A percentile compares a stretch with the other conserved stretches of the same genome.
Evolutionary conservation across 2,329 filamentous ascomycete genomes (phyloP).

Genomic region (Verticillium longisporum): DNA sequence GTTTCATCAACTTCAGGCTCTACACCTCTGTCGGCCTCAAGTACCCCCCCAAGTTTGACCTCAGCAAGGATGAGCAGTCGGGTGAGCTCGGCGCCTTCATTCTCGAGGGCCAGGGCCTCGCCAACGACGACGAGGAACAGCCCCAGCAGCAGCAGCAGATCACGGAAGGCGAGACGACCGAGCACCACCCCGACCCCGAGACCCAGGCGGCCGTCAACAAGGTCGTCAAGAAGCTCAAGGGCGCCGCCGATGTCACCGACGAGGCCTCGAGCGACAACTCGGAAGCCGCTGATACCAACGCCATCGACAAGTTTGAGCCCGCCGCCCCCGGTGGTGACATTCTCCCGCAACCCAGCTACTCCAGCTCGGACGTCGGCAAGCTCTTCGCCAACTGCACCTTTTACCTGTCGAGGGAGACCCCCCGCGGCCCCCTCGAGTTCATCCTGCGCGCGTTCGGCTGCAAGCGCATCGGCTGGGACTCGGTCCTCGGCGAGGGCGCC

Average conservation of each 20-base stretch:
- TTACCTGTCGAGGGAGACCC: conserved; percentile 90
- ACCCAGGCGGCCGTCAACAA: conserved; percentile 63
- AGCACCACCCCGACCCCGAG: conserved; percentile 53
- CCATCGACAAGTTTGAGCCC: conserved; percentile 88
- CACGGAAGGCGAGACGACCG: conserved; percentile 34
- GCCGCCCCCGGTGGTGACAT: conserved; percentile 78
- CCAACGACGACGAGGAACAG: conserved; percentile 44
- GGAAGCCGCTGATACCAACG: conserved; percentile 39
- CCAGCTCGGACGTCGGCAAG: conserved; percentile 60
- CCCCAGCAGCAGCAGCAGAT: conserved; percentile 29
- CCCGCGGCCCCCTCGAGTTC: conserved; percentile 84
- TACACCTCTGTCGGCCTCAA: conserved; percentile 89
- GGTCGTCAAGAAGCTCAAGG: conserved; percentile 61
- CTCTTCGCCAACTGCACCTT: conserved; percentile 87
- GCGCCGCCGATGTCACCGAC: conserved; percentile 36
- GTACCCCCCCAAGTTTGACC: conserved; percentile 92
- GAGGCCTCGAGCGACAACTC: conserved; percentile 32
- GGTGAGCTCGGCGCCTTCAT: conserved; percentile 89
- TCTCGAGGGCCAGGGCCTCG: conserved; percentile 66
- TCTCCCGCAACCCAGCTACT: conserved; percentile 68
- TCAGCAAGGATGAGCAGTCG: conserved; percentile 77
- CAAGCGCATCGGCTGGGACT: conserved; percentile 93
- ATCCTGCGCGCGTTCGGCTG: conserved; percentile 90
- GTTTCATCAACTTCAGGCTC: conserved; percentile 92
- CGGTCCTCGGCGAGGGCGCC: conserved; percentile 81